Base-by-base conservation (phyloP, 306 rosid genomes). In the Cotoneaster glaucophyllus region DNA sequence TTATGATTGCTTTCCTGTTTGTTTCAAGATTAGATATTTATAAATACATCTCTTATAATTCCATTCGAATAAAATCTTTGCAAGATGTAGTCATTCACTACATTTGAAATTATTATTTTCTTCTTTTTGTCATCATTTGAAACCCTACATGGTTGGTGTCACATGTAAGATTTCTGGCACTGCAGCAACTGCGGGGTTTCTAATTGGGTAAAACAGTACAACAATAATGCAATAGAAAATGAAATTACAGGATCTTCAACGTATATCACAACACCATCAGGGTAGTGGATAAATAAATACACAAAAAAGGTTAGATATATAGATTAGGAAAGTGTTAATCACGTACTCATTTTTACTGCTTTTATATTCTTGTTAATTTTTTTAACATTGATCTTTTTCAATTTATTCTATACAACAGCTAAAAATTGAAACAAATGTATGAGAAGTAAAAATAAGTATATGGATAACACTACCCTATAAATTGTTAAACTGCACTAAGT, bases 361-460 rank as follows among this genome's bases (percentile, higher is more conserved):
- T 9, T 1, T 2, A 34, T 0, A 6, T 34, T 34, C 0, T 34
- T 34, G 9, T 34, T 34, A 6, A 34, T 6, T 34, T 34, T 34
- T 6, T 34, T 34, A 34, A 0, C 2, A 34, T 34, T 34, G 1
- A 34, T 34, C 0, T 34, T 34, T 34, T 34, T 34, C 39, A 34
- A 34, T 34, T 34, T 6, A 34, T 34, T 34, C 2, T 0, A 34
- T 34, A 34, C 9, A 5, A 32, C 1, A 6, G 0, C 0, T 34
- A 34, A 6, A 34, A 6, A 34, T 34, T 34, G 9, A 34, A 34
- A 34, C 2, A 2, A 0, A 6, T 7, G 2, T 34, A 0, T 34
- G 39, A 34, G 2, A 34, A 1, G 8, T 34, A 6, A 34, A 34
- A 34, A 34, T 34, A 7, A 34, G 0, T 34, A 1, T 34, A 2